A percentile compares a stretch with the other conserved stretches of the same genome.
These are phyloP conservation scores for Poa pratensis DNA, from an alignment of 176 grass and related monocot species.

Conservation along the genomic window DNA sequence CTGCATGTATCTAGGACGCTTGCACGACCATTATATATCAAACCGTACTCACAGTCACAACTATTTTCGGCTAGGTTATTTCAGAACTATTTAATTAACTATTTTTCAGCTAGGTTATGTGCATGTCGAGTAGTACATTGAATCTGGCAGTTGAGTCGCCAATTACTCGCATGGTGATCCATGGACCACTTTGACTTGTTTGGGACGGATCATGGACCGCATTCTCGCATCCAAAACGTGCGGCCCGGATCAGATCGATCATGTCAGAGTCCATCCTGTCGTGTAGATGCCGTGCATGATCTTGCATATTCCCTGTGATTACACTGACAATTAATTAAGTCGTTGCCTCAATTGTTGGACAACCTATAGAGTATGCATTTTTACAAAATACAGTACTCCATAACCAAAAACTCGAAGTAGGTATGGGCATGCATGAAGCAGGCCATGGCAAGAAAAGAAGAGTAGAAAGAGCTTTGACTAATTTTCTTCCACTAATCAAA, in stretches of 20 bases:
- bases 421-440: conserved; percentile 25
- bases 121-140: neutral
- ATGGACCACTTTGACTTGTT: conserved; percentile 21
- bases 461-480: neutral
- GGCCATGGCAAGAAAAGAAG: neutral
- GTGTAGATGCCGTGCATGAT: neutral
- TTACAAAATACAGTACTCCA: neutral
- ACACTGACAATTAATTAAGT: neutral
- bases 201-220: conserved; percentile 9
- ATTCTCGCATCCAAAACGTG: neutral
- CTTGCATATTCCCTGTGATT: neutral
- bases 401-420: conserved; percentile 15
- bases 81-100: too few relatives aligned
- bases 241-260: too few relatives aligned
- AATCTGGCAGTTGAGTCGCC: neutral
- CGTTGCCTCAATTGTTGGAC: neutral
- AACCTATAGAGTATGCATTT: neutral
- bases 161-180: neutral
- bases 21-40: too few relatives aligned
- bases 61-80: neutral
- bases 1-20: too few relatives aligned
- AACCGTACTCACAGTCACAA: neutral
- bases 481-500: neutral
- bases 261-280: neutral
- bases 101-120: neutral